A percentile compares a stretch with the other conserved stretches of the same genome.
phyloP scores from a whole-genome alignment of 1,284 basidiomycete species.

The Tylopilus sp. region DNA sequence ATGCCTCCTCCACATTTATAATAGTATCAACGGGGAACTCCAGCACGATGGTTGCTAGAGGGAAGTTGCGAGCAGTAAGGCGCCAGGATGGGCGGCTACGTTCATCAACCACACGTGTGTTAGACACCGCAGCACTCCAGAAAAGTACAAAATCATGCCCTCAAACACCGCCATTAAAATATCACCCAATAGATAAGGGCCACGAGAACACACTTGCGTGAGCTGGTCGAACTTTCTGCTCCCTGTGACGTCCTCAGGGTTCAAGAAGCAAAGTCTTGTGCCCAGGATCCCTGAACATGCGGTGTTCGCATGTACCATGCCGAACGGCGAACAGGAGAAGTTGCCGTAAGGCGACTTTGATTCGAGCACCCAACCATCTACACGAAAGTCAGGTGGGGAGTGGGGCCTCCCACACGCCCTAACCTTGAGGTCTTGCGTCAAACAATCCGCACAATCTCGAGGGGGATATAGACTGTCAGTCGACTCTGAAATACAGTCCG shows the following conservation, averaged over 20 bases:
- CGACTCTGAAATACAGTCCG: neutral
- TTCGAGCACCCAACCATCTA: neutral
- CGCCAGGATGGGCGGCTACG: constrained; percentile 17
- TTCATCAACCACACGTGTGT: neutral
- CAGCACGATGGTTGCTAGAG: neutral
- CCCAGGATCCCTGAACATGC: constrained; percentile 17
- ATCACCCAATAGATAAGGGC: constrained; percentile 15
- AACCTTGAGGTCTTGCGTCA: constrained; percentile 13
- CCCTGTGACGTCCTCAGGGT: constrained; percentile 1
- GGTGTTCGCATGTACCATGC: constrained; percentile 9
- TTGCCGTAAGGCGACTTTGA: constrained; percentile 4
- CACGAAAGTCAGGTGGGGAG: constrained; percentile 13
- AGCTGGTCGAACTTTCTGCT: constrained; percentile 8
- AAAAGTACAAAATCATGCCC: constrained; percentile 3
- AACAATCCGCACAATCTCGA: neutral
- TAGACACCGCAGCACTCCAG: neutral
- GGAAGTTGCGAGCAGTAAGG: neutral
- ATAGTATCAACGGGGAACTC: neutral
- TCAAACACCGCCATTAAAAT: constrained; percentile 3
- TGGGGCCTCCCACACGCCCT: constrained; percentile 7
- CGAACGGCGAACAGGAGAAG: neutral
- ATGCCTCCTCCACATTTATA: constrained; percentile 21
- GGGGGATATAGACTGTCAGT: constrained; percentile 17
- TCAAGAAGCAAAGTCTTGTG: constrained; percentile 8
- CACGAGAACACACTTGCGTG: constrained; percentile 13